Percentiles rank a stretch among this genome's conserved stretches.
phyloP scores from a whole-genome alignment of 2,329 filamentous ascomycete species.

The Colletotrichum sp. region DNA sequence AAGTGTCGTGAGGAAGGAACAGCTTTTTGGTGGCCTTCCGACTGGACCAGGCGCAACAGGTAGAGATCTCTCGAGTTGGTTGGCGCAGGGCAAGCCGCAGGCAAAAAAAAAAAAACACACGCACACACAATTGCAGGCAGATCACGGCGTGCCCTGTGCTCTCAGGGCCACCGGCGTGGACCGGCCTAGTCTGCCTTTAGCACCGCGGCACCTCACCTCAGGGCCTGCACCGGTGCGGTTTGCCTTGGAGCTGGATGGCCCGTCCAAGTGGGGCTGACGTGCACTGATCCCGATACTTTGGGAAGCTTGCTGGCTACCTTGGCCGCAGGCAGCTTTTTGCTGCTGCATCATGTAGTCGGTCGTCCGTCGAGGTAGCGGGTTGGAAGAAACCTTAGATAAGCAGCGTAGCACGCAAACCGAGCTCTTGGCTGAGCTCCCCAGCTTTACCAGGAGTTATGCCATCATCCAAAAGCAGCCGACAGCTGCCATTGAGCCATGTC shows the following conservation, averaged over 20 bases:
- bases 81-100: not conserved
- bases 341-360: not conserved
- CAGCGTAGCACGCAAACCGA: not conserved
- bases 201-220: not conserved
- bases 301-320: not conserved
- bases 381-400: not conserved
- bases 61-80: not conserved
- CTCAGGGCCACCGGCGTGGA: not conserved
- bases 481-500: constrained; percentile 1
- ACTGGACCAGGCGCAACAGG: not conserved
- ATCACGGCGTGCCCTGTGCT: constrained; percentile 24
- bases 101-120: constrained; percentile 2
- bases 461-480: not conserved
- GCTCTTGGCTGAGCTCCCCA: not conserved
- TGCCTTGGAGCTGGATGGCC: constrained; percentile 1
- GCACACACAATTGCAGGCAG: not conserved
- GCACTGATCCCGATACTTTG: constrained; percentile 2
- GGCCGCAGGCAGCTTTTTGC: not conserved
- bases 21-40: not conserved
- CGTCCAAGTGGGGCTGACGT: not conserved
- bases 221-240: not conserved
- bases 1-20: constrained; percentile 8
- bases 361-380: not conserved
- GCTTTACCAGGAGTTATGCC: not conserved
- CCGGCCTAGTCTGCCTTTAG: not conserved